Evolutionary conservation across 2,329 filamentous ascomycete genomes (phyloP).

Genomic region (Ophiostoma fasciatum): DNA sequence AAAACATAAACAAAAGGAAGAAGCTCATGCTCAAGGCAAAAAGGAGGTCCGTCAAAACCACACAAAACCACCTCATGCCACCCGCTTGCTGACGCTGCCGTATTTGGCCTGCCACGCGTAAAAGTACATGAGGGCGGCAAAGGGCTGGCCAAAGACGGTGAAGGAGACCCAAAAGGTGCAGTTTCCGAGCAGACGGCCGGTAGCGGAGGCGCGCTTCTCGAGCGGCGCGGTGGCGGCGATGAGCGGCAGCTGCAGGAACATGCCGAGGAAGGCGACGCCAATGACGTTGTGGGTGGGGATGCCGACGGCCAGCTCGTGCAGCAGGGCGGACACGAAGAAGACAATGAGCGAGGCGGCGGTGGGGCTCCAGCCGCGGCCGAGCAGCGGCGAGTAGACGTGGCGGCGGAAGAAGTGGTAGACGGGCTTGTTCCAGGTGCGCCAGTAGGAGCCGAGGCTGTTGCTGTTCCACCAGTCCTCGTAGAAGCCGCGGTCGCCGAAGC

Average conservation of each 20-base stretch:
- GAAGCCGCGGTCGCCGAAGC: constrained; percentile 88
- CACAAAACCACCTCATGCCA: neutral
- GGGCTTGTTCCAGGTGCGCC: constrained; percentile 95
- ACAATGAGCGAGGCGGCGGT: constrained; percentile 60
- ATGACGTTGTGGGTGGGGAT: constrained; percentile 90
- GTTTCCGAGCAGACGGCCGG: constrained; percentile 73
- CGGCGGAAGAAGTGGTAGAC: constrained; percentile 94
- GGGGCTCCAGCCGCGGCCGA: constrained; percentile 68
- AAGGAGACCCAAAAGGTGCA: constrained; percentile 95
- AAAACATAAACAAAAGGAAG: neutral
- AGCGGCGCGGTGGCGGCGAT: constrained; percentile 68
- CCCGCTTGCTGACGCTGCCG: constrained; percentile 52
- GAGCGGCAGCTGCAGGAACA: constrained; percentile 84
- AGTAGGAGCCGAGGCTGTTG: constrained; percentile 72
- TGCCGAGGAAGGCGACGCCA: constrained; percentile 82
- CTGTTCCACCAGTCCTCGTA: constrained; percentile 93
- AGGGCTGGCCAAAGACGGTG: constrained; percentile 84
- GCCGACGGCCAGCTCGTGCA: constrained; percentile 87
- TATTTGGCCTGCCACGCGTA: constrained; percentile 99
- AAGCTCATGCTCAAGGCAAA: too few species aligned
- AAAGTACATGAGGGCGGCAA: constrained; percentile 87
- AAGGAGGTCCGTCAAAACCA: too few species aligned
- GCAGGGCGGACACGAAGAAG: constrained; percentile 73
- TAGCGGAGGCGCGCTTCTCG: constrained; percentile 61
- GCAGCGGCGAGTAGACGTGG: constrained; percentile 79